Evolutionary conservation across 345 rosid species (phyloP), one percentile per base, ranked within the genome.

Genomic region (Gossypioides kirkii): DNA sequence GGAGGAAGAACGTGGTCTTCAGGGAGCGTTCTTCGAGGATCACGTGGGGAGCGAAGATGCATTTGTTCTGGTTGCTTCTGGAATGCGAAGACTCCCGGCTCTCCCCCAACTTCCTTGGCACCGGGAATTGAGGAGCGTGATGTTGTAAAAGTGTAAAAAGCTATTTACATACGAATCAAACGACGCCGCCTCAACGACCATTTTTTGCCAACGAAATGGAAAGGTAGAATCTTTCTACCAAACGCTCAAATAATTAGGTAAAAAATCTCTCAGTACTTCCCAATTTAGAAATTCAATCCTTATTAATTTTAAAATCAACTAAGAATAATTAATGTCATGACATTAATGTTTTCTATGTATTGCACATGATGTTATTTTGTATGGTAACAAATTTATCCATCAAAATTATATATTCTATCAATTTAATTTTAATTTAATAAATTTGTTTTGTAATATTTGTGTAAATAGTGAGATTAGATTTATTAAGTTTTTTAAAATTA

Each of bases 51-150:
- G 38, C 11, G 46, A 32, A 10, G 72, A 28, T 50, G 55, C 13
- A 22, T 38, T 63, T 41, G 12, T 63, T 64, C 76, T 53, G 50
- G 71, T 52, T 63, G 76, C 73, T 75, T 67, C 73, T 69, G 26
- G 61, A 75, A 75, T 59, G 23, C 1, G 54, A 32, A 55, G 13
- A 1, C 14, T 18, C n/a, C n/a, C n/a, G n/a, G n/a, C n/a, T n/a
- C n/a, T n/a, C 28, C 38, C 26, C 54, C 8, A 13, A 10, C 3
- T 32, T 23, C 28, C 16, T 55, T 41, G 20, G 20, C 14, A n/a
- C 18, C 16, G 17, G 36, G 14, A 41, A 17, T 26, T 0, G 17
- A 10, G 23, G 18, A 10, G 43, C 3, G 43, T 16, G 25, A 26
- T 49, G 43, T 9, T 68, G 71, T 49, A 49, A 20, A 36, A 38